A percentile compares a stretch with the other conserved stretches of the same genome.
Evolutionary conservation across 2,329 filamentous ascomycete species (phyloP).

Genomic region (Tolypocladium capitatum): DNA sequence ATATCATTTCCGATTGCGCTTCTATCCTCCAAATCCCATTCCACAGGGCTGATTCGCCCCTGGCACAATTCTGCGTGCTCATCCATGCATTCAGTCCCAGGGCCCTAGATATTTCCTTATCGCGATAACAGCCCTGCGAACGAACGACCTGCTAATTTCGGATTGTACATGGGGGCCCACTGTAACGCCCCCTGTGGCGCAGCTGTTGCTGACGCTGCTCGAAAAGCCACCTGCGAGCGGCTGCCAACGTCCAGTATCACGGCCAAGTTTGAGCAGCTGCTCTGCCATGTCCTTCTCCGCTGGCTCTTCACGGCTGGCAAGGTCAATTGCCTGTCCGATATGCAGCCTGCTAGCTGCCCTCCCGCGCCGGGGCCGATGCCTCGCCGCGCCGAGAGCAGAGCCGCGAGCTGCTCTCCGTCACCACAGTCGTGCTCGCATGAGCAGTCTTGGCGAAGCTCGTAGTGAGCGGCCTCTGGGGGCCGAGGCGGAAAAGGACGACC

Average conservation of each 20-base stretch:
- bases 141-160: background rate
- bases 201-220: background rate
- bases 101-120: background rate
- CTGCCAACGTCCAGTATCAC: background rate
- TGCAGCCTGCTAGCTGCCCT: background rate
- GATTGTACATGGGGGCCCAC: no score
- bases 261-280: background rate
- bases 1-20: background rate
- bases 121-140: background rate
- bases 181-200: slow-evolving; percentile 2
- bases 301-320: slow-evolving; percentile 1
- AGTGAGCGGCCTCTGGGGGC: background rate
- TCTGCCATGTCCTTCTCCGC: slow-evolving; percentile 4
- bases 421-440: background rate
- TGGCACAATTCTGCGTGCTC: background rate
- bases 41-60: background rate
- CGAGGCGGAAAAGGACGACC: background rate
- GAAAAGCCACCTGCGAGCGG: background rate
- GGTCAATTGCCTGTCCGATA: background rate
- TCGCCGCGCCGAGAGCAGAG: background rate
- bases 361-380: background rate
- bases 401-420: background rate
- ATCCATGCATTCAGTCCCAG: background rate
- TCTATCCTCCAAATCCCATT: background rate
- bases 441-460: background rate